These are phyloP conservation scores for Kwoniella sp. DNA, from an alignment of 768 basidiomycete genomes.

Conservation along the genomic window DNA sequence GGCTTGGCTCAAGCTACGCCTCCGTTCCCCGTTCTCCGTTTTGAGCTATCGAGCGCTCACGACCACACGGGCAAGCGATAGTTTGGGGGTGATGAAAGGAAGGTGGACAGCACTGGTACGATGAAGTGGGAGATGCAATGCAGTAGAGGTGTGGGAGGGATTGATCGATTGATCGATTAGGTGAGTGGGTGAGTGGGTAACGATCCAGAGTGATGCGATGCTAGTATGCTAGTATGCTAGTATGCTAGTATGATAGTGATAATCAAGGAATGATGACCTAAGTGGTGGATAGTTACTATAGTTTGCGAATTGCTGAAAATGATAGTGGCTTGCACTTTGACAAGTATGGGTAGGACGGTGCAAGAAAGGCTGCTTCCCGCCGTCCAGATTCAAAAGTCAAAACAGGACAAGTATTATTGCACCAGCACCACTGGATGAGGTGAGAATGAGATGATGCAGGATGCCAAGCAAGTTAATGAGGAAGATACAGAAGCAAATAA, in stretches of 20 bases:
- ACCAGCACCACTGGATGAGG: too few species aligned
- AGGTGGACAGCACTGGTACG: too few species aligned
- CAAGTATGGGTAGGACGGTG: not conserved
- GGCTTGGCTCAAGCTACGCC: not conserved
- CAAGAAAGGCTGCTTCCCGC: not conserved
- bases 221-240: not conserved
- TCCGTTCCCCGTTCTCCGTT: not conserved
- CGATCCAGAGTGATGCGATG: not conserved
- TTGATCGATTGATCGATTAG: not conserved
- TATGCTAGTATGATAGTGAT: not conserved
- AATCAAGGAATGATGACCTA: not conserved
- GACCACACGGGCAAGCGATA: too few species aligned
- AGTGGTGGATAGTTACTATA: too few species aligned
- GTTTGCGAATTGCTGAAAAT: too few species aligned
- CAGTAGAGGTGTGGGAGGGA: not conserved
- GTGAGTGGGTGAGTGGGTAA: not conserved
- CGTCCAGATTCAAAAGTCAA: conserved; percentile 1
- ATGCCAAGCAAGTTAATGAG: not conserved
- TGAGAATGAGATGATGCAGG: not conserved
- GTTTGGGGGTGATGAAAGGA: not conserved
- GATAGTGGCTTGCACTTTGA: not conserved
- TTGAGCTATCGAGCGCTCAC: too few species aligned
- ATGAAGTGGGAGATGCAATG: too few species aligned
- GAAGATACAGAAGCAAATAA: not conserved
- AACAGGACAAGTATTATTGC: too few species aligned